Base-by-base conservation (phyloP, 2,329 filamentous ascomycete species). In the Cladophialophora chaetospira region DNA sequence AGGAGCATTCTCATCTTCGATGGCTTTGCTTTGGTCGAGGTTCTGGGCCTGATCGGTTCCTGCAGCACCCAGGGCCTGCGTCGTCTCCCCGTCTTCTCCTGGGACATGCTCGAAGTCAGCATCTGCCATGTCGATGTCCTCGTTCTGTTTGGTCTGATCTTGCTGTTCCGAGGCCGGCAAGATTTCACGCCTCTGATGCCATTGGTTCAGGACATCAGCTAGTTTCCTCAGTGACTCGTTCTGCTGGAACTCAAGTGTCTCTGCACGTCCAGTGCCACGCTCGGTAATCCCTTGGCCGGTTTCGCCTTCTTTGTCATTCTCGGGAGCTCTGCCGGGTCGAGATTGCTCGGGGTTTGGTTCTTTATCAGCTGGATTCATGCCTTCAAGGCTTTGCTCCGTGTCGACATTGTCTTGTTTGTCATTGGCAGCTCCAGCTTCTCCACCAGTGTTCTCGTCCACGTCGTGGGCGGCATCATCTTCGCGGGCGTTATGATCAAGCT, bases 81-180 rank as follows among this genome's bases (percentile, higher is more conserved):
- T 86, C 70, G 97, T 92, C n/a, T 88, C 84, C 52, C 87, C 81
- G 25, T 86, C 83, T 26, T 94, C 83, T 58, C 97, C 90, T 63
- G 97, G 86, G 3, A 97, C 78, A 73, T 99, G 94, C 75, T 97
- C 91, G 69, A 97, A 97, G 69, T 97, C 91, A n/a, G 83, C 84
- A 68, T 87, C 81, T 8, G 83, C 80, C 79, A 90, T 88, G 60
- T 94, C 86, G n/a, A 85, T 79, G 58, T 89, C 84, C 61, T 80
- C 68, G 49, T 78, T 75, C 63, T 83, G 73, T 28, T 82, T 78
- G 17, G 73, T 72, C 36, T 79, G 73, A 51, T 85, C 75, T 33
- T 81, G 75, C 47, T 82, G 75, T 52, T 84, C 77, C 1, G 75
- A 73, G 4, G 82, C 75, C 56, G 88, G 81, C 69, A 82, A 77